Conservation (phyloP, 2,329 filamentous ascomycete species). For the Emericellopsis cladophorae region DNA sequence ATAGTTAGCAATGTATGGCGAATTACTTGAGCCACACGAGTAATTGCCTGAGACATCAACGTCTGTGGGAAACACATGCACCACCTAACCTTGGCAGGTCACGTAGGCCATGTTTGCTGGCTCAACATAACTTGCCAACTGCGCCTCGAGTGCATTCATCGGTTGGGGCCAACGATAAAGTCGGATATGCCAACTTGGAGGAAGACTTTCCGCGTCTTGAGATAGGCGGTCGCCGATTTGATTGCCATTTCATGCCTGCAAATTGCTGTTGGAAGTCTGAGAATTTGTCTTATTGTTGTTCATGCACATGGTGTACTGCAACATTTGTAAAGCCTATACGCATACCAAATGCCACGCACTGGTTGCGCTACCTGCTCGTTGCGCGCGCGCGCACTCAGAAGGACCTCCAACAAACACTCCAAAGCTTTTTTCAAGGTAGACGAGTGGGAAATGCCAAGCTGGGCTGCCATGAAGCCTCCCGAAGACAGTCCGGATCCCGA, state of each 20-base stretch:
- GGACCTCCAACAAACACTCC: slow-evolving; percentile 5
- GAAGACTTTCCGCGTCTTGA: slow-evolving; percentile 6
- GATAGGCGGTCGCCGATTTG: slow-evolving; percentile 5
- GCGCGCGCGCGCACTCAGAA: slow-evolving; percentile 4
- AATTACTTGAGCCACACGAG: slow-evolving; percentile 1
- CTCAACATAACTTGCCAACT: slow-evolving; percentile 3
- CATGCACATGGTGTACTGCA: slow-evolving; percentile 4
- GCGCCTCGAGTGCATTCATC: slow-evolving; percentile 3
- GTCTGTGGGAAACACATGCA: slow-evolving; percentile 5
- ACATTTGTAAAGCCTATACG: neutral
- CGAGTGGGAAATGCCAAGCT: slow-evolving; percentile 5
- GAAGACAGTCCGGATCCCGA: slow-evolving; percentile 4
- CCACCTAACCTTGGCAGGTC: slow-evolving; percentile 1
- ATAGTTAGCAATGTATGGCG: slow-evolving; percentile 5
- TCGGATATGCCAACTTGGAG: slow-evolving; percentile 10
- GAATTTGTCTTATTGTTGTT: slow-evolving; percentile 4
- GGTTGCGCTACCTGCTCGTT: slow-evolving; percentile 1
- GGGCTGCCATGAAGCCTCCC: slow-evolving; percentile 5
- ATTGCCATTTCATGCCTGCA: slow-evolving; percentile 5
- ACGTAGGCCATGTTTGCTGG: slow-evolving; percentile 1
- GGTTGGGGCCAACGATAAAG: slow-evolving; percentile 7
- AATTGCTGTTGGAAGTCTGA: slow-evolving; percentile 2
- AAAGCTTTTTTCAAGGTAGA: slow-evolving; percentile 4
- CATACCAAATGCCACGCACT: neutral
- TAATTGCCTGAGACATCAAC: slow-evolving; percentile 4